phyloP scores from a whole-genome alignment of 176 grass and related monocot species.

The Cenchrus americanus region DNA sequence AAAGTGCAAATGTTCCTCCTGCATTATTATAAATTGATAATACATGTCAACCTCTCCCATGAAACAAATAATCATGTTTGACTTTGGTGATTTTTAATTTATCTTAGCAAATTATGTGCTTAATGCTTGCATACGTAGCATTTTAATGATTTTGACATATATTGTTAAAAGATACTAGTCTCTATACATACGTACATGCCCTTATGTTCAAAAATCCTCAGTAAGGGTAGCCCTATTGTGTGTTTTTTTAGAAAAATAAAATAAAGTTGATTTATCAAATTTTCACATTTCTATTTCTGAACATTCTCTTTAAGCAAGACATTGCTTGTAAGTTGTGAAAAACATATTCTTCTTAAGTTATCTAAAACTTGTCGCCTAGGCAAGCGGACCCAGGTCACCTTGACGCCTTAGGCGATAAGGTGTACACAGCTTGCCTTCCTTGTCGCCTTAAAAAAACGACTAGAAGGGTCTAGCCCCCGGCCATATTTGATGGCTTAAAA shows the following conservation, averaged over 20 bases:
- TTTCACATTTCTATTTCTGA: slow-evolving; percentile 13
- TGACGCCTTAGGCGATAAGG: no score
- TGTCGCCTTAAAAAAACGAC: no score
- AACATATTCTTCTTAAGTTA: neutral
- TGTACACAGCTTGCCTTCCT: no score
- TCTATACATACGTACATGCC: neutral
- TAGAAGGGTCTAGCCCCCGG: no score
- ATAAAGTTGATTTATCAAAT: neutral
- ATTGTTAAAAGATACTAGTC: neutral
- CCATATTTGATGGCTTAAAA: no score
- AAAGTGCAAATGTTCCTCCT: slow-evolving; percentile 84
- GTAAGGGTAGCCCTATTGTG: neutral
- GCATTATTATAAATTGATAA: slow-evolving; percentile 34
- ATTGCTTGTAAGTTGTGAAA: neutral
- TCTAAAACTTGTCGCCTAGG: neutral
- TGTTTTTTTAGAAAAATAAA: neutral
- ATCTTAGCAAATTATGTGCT: slow-evolving; percentile 2
- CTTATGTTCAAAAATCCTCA: neutral
- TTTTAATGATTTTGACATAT: neutral
- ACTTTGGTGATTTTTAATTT: slow-evolving; percentile 9
- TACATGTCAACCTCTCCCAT: slow-evolving; percentile 13
- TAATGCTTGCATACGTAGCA: no score
- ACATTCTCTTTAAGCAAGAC: neutral
- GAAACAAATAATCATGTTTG: slow-evolving; percentile 11
- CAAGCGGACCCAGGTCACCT: no score